Conservation (phyloP, 75 land plant genomes). For the Isoetes taiwanensis region DNA sequence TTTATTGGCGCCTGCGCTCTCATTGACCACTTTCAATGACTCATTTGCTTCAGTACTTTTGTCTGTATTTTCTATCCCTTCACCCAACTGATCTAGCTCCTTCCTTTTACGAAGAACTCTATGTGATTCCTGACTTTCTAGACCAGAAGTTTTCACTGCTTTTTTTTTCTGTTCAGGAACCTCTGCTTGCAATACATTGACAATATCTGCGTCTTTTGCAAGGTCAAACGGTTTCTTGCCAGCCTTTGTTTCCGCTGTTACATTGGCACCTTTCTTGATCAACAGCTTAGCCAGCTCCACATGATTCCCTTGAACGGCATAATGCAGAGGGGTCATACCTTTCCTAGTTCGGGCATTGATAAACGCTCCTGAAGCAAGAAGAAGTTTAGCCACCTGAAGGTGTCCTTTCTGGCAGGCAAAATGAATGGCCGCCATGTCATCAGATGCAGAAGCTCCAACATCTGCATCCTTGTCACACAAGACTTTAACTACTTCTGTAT, state of each 20-base stretch:
- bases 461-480: slow-evolving; percentile 78
- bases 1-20: too few relatives aligned
- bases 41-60: too few relatives aligned
- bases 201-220: slow-evolving; percentile 50
- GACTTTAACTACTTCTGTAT: slow-evolving; percentile 50
- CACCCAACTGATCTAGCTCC: too few relatives aligned
- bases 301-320: slow-evolving; percentile 74
- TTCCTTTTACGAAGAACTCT: too few relatives aligned
- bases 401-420: slow-evolving; percentile 98
- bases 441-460: slow-evolving; percentile 78
- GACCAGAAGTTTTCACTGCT: too few relatives aligned
- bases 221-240: slow-evolving; percentile 73
- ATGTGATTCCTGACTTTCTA: too few relatives aligned
- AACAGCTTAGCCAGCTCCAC: slow-evolving; percentile 53
- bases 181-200: too few relatives aligned
- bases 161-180: too few relatives aligned
- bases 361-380: slow-evolving; percentile 54
- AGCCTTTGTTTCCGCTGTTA: slow-evolving; percentile 46
- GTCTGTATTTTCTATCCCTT: too few relatives aligned
- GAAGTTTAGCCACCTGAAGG: slow-evolving; percentile 50
- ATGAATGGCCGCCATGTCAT: slow-evolving; percentile 94
- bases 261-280: slow-evolving; percentile 58
- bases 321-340: slow-evolving; percentile 78
- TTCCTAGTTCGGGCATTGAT: slow-evolving; percentile 64
- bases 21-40: too few relatives aligned